These are phyloP conservation scores for Nemania sp. DNA, from an alignment of 2,329 filamentous ascomycete genomes.

Conservation along the genomic window DNA sequence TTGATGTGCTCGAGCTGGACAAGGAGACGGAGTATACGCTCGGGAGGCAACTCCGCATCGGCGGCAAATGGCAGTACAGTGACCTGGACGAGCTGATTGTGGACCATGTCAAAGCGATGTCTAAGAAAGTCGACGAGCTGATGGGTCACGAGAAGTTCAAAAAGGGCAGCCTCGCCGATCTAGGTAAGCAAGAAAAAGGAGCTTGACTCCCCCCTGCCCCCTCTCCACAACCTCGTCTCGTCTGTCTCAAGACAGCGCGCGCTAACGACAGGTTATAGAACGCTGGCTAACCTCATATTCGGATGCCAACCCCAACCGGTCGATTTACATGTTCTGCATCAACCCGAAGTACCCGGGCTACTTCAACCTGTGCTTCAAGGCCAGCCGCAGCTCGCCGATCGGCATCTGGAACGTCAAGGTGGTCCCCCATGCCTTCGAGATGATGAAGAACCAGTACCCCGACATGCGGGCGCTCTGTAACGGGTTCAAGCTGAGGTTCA, in stretches of 20 bases:
- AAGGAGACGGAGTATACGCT: constrained; percentile 98
- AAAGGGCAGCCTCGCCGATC: constrained; percentile 75
- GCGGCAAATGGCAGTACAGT: constrained; percentile 86
- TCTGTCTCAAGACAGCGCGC: background rate
- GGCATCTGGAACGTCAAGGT: constrained; percentile 86
- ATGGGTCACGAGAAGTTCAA: constrained; percentile 95
- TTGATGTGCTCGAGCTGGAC: constrained; percentile 94
- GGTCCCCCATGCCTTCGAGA: constrained; percentile 89
- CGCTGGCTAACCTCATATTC: constrained; percentile 96
- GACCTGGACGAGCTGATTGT: constrained; percentile 98
- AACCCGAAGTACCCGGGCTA: constrained; percentile 91
- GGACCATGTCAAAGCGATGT: constrained; percentile 96
- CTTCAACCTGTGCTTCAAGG: constrained; percentile 96
- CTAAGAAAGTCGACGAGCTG: constrained; percentile 95
- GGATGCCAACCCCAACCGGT: constrained; percentile 91
- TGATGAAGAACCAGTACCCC: constrained; percentile 86
- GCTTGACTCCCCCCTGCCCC: background rate
- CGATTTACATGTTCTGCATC: constrained; percentile 94
- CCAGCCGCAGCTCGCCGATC: constrained; percentile 73
- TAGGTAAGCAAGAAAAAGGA: constrained; percentile 76
- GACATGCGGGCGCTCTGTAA: constrained; percentile 96
- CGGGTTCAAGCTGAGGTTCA: constrained; percentile 87
- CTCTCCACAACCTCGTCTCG: background rate
- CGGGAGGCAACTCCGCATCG: constrained; percentile 82
- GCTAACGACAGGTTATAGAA: constrained; percentile 59